phyloP scores from a whole-genome alignment of 495 filamentous ascomycete genomes.

The Aspergillus coremiiformis region DNA sequence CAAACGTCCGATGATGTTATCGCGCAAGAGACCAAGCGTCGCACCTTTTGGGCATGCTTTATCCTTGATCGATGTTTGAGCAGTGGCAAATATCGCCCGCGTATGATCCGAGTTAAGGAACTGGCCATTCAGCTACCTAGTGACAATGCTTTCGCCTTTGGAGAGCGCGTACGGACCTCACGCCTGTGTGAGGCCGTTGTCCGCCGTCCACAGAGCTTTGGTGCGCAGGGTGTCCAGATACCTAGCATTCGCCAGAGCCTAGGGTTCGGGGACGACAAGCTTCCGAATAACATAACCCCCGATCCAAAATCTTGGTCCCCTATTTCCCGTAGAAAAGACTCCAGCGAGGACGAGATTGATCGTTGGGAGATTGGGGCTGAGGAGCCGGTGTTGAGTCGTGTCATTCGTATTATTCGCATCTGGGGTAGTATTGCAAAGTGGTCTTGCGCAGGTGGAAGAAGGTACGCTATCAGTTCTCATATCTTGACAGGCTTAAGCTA shows the following conservation, averaged over 20 bases:
- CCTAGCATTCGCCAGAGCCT: conserved; percentile 42
- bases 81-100: conserved; percentile 65
- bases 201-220: conserved; percentile 37
- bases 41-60: conserved; percentile 83
- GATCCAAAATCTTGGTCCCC: conserved; percentile 39
- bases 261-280: conserved; percentile 34
- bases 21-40: conserved; percentile 66
- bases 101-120: conserved; percentile 60
- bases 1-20: conserved; percentile 51
- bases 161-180: conserved; percentile 41
- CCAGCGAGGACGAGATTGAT: conserved; percentile 55
- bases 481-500: not conserved
- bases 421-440: conserved; percentile 74
- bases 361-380: conserved; percentile 52
- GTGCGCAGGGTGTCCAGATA: conserved; percentile 39
- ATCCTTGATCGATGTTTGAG: conserved; percentile 74
- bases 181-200: conserved; percentile 32
- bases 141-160: conserved; percentile 44
- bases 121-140: conserved; percentile 47
- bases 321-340: conserved; percentile 54
- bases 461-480: conserved; percentile 20
- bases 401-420: conserved; percentile 69
- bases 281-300: conserved; percentile 25
- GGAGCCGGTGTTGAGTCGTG: conserved; percentile 66
- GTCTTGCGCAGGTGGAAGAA: conserved; percentile 65